Conservation (phyloP, 140 eudicot species). For the Artemisia princeps region DNA sequence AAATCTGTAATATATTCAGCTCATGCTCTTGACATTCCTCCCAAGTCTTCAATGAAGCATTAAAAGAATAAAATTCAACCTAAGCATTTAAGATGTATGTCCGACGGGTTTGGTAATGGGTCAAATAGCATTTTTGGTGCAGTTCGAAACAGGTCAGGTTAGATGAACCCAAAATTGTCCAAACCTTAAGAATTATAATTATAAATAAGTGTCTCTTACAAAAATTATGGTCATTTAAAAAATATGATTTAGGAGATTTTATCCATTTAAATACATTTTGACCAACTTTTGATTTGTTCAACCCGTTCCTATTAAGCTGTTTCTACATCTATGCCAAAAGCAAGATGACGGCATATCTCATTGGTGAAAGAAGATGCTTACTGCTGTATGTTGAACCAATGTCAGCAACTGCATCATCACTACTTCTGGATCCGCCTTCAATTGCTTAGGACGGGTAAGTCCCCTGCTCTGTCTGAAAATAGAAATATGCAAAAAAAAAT, state of each 20-base stretch:
- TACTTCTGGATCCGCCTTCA: slow-evolving; percentile 52
- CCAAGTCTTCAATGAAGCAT: too few relatives aligned
- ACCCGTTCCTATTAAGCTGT: background rate
- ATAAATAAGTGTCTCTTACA: too few relatives aligned
- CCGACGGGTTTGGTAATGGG: too few relatives aligned
- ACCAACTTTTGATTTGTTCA: background rate
- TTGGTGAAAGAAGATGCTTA: slow-evolving; percentile 31
- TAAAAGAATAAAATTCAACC: too few relatives aligned
- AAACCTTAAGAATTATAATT: too few relatives aligned
- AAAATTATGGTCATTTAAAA: too few relatives aligned
- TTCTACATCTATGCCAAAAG: background rate
- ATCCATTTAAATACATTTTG: background rate
- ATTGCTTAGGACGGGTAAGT: slow-evolving; percentile 47
- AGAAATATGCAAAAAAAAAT: background rate
- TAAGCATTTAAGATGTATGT: too few relatives aligned
- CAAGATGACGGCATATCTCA: background rate
- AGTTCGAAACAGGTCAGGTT: too few relatives aligned
- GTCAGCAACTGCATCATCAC: slow-evolving; percentile 56
- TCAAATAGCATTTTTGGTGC: too few relatives aligned
- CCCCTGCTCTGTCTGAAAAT: slow-evolving; percentile 61
- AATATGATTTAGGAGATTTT: background rate
- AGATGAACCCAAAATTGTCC: too few relatives aligned
- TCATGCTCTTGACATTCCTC: too few relatives aligned
- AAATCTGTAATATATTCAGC: too few relatives aligned
- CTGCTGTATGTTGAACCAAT: slow-evolving; percentile 74